Evolutionary conservation across 345 rosid genomes (phyloP).

Genomic region (Eucalyptus sideroxylon): DNA sequence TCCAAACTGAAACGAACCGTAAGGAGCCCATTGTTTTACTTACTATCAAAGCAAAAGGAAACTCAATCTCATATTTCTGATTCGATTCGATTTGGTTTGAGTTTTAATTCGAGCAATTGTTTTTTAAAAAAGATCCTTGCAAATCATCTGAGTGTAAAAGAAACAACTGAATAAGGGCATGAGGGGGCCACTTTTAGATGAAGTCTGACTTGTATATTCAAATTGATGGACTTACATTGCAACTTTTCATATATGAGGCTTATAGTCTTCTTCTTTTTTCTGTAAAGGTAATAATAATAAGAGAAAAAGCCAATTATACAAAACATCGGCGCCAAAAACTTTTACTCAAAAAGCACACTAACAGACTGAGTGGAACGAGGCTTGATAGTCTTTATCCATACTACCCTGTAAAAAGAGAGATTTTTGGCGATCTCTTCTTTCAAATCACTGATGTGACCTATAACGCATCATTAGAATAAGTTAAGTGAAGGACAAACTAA

Average conservation of each 20-base stretch:
- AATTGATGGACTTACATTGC: neutral
- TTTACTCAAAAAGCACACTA: no score
- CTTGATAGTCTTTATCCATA: no score
- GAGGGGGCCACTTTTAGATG: neutral
- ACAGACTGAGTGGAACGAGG: no score
- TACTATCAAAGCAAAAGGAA: neutral
- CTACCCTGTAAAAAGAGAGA: neutral
- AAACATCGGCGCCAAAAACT: accelerated
- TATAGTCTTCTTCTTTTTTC: neutral
- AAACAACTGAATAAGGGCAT: neutral
- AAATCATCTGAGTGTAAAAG: neutral
- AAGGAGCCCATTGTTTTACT: neutral
- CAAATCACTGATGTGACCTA: neutral
- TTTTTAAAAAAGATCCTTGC: neutral
- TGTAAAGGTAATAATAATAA: no score
- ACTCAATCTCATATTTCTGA: neutral
- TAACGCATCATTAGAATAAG: neutral
- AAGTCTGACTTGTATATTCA: neutral
- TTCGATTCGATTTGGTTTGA: neutral
- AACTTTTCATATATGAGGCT: neutral
- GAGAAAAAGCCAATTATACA: accelerated
- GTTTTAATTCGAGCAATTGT: accelerated
- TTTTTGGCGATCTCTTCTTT: neutral
- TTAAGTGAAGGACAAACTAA: accelerated
- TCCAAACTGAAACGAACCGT: neutral